phyloP scores from a whole-genome alignment of 495 filamentous ascomycete genomes.

The Penicillium atrosanguineum region DNA sequence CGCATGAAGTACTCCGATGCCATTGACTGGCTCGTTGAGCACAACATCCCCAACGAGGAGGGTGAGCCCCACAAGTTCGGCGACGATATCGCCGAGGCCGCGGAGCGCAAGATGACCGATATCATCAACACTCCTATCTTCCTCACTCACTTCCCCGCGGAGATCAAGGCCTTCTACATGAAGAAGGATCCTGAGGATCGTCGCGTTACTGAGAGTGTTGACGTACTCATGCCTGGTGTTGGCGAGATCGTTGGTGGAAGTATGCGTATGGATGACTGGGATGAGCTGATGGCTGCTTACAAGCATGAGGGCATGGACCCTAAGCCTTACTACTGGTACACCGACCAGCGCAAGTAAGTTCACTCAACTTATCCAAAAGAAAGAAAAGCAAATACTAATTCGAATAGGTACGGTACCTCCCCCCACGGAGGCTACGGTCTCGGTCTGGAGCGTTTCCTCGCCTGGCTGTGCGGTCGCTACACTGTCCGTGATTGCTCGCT shows the following conservation, averaged over 20 bases:
- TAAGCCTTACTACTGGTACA: slow-evolving; percentile 97
- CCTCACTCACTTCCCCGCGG: slow-evolving; percentile 92
- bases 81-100: slow-evolving; percentile 97
- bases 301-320: slow-evolving; percentile 81
- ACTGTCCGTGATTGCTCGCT: slow-evolving; percentile 86
- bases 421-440: slow-evolving; percentile 96
- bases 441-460: slow-evolving; percentile 92
- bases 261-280: slow-evolving; percentile 92
- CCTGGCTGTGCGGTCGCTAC: slow-evolving; percentile 91
- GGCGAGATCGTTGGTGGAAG: slow-evolving; percentile 96
- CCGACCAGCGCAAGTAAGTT: slow-evolving; percentile 93
- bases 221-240: slow-evolving; percentile 93
- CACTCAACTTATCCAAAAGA: neutral
- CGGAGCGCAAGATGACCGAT: slow-evolving; percentile 95
- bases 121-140: slow-evolving; percentile 93
- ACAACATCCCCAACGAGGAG: slow-evolving; percentile 91
- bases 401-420: slow-evolving; percentile 78
- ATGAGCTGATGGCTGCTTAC: slow-evolving; percentile 90
- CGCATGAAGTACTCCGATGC: slow-evolving; percentile 95
- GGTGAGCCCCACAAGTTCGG: slow-evolving; percentile 86
- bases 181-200: slow-evolving; percentile 79
- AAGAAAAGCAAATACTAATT: neutral
- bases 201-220: slow-evolving; percentile 94
- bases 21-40: slow-evolving; percentile 86
- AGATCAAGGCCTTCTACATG: slow-evolving; percentile 99